Evolutionary conservation across 2,329 filamentous ascomycete species (phyloP), one percentile per base, ranked within the genome.

Genomic region (Fusarium sp.): DNA sequence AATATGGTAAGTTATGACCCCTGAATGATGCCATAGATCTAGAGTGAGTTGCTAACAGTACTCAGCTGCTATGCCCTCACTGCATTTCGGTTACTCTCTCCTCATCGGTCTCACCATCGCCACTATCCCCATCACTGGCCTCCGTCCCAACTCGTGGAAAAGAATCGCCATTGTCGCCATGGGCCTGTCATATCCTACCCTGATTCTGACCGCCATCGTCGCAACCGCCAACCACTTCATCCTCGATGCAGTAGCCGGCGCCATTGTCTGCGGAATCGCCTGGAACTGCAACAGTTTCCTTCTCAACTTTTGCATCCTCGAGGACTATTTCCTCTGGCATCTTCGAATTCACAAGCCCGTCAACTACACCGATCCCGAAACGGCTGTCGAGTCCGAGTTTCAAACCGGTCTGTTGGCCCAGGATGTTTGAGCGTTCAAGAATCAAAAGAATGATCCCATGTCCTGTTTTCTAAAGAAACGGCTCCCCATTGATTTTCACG

Each of bases 51-150:
- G 14, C 71, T 79, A 54, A 79, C 66, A 11, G 14, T 7, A 27
- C 10, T n/a, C 54, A 91, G 90, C 91, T 64, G 92, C 92, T 9
- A 94, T 94, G 92, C 92, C 92, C 1, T 93, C 91, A 0, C 86
- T 94, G 18, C 92, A 94, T 81, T 94, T 94, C 78, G 92, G 92
- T 4, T 94, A 94, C 83, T 92, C 91, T 5, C 88, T 94, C 34
- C 88, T 94, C 77, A 91, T 94, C 78, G 92, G 92, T 9, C 82
- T 94, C 14, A 94, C 92, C 5, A 87, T 94, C 67, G 88, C 90
- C 75, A 90, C 89, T 1, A 88, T 94, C 56, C 92, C 92, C 2
- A 84, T 94, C 1, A 83, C 87, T 11, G 85, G 88, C 27, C 84
- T 88, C 25, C 88, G 91, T 64, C 81, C 85, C 20, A 85, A 84